A percentile compares a stretch with the other conserved stretches of the same genome.
phyloP scores from a whole-genome alignment of 495 filamentous ascomycete genomes.

The Xylaria venustula region DNA sequence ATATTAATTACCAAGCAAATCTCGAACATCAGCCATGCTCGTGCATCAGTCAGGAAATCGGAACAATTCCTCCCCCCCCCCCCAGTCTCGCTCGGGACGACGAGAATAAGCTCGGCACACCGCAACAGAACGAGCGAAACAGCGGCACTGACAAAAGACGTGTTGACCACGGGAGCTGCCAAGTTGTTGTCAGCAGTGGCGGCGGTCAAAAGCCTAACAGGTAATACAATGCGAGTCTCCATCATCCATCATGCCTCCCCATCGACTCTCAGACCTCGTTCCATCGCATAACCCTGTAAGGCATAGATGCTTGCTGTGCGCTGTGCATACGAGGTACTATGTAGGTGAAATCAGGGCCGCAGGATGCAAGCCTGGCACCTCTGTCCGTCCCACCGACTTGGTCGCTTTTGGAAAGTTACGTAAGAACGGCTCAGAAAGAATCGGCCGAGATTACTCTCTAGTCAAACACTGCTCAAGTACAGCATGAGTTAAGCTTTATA shows the following conservation, averaged over 20 bases:
- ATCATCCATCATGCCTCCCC: background rate
- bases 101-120: too few relatives aligned
- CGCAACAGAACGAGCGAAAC: too few relatives aligned
- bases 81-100: too few relatives aligned
- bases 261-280: background rate
- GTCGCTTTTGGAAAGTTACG: background rate
- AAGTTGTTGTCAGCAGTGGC: background rate
- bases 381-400: background rate
- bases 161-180: background rate
- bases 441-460: too few relatives aligned
- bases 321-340: too few relatives aligned
- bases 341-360: background rate
- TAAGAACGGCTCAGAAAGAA: background rate
- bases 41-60: background rate
- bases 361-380: background rate
- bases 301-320: background rate
- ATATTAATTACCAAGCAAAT: too few relatives aligned
- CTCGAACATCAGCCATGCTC: too few relatives aligned
- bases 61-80: background rate
- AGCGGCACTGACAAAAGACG: too few relatives aligned
- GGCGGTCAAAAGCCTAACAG: too few relatives aligned
- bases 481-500: too few relatives aligned
- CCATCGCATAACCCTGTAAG: background rate
- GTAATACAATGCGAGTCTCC: too few relatives aligned
- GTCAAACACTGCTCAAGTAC: too few relatives aligned